These are phyloP conservation scores for Penicillium lagena DNA, from an alignment of 495 filamentous ascomycete species.

Conservation along the genomic window DNA sequence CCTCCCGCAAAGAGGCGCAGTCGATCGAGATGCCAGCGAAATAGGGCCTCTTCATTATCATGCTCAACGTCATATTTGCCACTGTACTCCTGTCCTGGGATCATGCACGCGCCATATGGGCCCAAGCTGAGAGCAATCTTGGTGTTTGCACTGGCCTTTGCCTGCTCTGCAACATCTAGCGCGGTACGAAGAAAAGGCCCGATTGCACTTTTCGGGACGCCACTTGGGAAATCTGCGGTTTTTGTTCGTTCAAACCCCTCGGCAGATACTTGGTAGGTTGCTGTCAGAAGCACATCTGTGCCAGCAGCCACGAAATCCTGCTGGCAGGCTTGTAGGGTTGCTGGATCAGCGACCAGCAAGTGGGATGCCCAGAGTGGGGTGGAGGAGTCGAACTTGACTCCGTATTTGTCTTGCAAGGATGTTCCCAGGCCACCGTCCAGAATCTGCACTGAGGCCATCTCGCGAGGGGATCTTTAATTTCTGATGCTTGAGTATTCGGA, in stretches of 20 bases:
- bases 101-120: slow-evolving; percentile 60
- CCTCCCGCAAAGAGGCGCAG: slow-evolving; percentile 39
- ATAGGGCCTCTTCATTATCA: slow-evolving; percentile 31
- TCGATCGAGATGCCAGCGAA: slow-evolving; percentile 50
- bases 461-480: not conserved
- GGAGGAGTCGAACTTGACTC: slow-evolving; percentile 35
- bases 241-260: slow-evolving; percentile 45
- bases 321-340: slow-evolving; percentile 47
- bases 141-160: slow-evolving; percentile 14
- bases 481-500: no score
- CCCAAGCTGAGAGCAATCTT: slow-evolving; percentile 49
- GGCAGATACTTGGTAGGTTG: slow-evolving; percentile 57
- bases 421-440: slow-evolving; percentile 65
- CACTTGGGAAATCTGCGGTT: slow-evolving; percentile 11
- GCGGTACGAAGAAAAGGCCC: slow-evolving; percentile 15
- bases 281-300: slow-evolving; percentile 54
- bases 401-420: slow-evolving; percentile 51
- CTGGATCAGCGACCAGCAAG: slow-evolving; percentile 44
- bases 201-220: slow-evolving; percentile 17
- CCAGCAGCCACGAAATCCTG: slow-evolving; percentile 45
- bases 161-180: slow-evolving; percentile 27
- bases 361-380: slow-evolving; percentile 64
- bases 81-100: slow-evolving; percentile 57
- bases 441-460: slow-evolving; percentile 33
- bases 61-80: slow-evolving; percentile 49